Evolutionary conservation across 768 basidiomycete species (phyloP).

Genomic region (Collybia sp.): DNA sequence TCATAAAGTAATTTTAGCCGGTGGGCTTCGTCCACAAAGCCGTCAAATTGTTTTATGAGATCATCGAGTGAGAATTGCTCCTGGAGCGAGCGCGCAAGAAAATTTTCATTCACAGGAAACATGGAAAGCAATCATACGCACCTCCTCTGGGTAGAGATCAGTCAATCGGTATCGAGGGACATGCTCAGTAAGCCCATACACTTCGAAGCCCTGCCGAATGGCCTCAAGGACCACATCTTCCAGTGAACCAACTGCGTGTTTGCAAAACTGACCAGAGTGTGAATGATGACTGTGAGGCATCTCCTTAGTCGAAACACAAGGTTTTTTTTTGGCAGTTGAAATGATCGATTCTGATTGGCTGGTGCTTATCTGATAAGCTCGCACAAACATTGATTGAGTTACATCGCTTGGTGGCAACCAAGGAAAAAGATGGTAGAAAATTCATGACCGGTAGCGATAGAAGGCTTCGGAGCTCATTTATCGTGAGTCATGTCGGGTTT

Average conservation of each 20-base stretch:
- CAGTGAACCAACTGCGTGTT: slow-evolving; percentile 77
- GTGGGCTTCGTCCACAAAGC: slow-evolving; percentile 76
- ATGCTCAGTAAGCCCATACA: slow-evolving; percentile 91
- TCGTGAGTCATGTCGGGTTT: too few relatives aligned
- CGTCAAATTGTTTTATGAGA: slow-evolving; percentile 61
- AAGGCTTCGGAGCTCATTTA: too few relatives aligned
- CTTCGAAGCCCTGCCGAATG: slow-evolving; percentile 68
- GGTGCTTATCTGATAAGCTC: too few relatives aligned
- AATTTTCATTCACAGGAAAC: slow-evolving; percentile 8
- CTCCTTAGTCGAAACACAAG: background rate
- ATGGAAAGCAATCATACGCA: slow-evolving; percentile 20
- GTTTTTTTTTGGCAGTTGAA: too few relatives aligned
- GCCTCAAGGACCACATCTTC: slow-evolving; percentile 82
- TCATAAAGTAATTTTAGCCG: slow-evolving; percentile 64
- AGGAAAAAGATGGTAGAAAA: too few relatives aligned
- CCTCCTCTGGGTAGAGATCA: slow-evolving; percentile 97
- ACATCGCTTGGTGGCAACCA: too few relatives aligned
- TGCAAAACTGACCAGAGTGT: slow-evolving; percentile 93
- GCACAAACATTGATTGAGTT: too few relatives aligned
- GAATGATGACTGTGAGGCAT: slow-evolving; percentile 80
- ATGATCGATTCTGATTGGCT: too few relatives aligned
- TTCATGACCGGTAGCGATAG: too few relatives aligned
- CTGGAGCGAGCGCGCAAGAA: slow-evolving; percentile 27
- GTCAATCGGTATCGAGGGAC: slow-evolving; percentile 77
- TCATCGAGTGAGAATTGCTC: slow-evolving; percentile 43